These are phyloP conservation scores for Ramaria sp. DNA, from an alignment of 768 basidiomycete species.

Conservation along the genomic window DNA sequence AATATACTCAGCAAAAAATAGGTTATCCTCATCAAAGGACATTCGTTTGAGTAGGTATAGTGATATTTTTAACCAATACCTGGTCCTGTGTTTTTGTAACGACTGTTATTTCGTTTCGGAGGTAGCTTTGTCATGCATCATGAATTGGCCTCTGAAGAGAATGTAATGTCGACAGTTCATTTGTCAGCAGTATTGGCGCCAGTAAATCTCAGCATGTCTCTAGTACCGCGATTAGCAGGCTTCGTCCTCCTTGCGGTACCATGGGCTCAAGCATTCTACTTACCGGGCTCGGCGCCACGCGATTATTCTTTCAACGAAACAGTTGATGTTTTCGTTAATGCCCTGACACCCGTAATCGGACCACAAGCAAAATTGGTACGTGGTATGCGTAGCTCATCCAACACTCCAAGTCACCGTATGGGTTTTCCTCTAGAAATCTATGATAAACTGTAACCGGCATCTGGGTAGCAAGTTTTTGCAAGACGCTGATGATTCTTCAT, in stretches of 20 bases:
- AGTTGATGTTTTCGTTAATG: slow-evolving; percentile 78
- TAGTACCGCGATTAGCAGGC: background rate
- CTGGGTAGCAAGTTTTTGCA: background rate
- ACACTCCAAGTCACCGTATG: no score
- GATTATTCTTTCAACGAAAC: slow-evolving; percentile 65
- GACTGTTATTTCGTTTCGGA: no score
- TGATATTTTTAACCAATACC: no score
- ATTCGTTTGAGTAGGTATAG: no score
- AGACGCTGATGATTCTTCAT: slow-evolving; percentile 13
- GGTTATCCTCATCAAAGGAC: no score
- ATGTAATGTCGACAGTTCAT: background rate
- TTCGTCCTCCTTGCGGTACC: background rate
- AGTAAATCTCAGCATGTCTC: background rate
- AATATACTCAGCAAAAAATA: no score
- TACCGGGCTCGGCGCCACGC: slow-evolving; percentile 79
- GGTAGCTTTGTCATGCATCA: no score
- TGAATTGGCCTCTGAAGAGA: no score
- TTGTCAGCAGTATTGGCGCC: background rate
- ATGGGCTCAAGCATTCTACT: slow-evolving; percentile 61
- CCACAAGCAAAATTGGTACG: slow-evolving; percentile 66
- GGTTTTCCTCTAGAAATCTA: slow-evolving; percentile 53
- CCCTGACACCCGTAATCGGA: slow-evolving; percentile 75
- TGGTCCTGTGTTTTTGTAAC: no score
- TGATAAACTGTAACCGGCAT: slow-evolving; percentile 65
- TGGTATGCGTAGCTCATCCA: slow-evolving; percentile 5